Base-by-base conservation (phyloP, 768 basidiomycete genomes). In the Termitomyces sp. region DNA sequence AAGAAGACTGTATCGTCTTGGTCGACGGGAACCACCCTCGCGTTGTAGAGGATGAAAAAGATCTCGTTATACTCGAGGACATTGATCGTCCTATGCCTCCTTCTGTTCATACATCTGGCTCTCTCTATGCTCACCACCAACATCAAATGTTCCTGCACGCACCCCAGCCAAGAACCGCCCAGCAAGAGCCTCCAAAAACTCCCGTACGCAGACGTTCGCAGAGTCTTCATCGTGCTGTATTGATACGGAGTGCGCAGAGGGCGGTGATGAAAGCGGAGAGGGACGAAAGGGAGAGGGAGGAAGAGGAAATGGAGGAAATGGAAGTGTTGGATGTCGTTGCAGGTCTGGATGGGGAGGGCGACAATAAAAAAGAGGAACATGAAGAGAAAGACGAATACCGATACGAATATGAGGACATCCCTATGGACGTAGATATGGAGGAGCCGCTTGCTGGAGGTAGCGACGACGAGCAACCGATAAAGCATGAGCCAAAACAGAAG, bases 41-140 rank as follows among this genome's bases (percentile, higher is more conserved):
- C 15, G 86, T 89, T 7, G 78, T 88, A 0, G 81, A 88, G 62
- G 86, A 87, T 55, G 87, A 83, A 33, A 76, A 74, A 51, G 88
- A 87, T 56, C 79, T 89, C 37, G 78, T 89, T 43, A 87, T 90
- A 55, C 71, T 89, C 17, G 88, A 90, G 65, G 81, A 85, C 53
- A 78, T 87, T n/a, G 77, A 80, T 8, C 59, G 67, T 26, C 54
- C 60, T 30, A 19, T 56, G 41, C 31, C 60, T n/a, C 35, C 35
- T 33, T 33, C 31, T 35, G 35, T 35, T 35, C 35, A 35, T 14
- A 55, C 61, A 19, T 61, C 64, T 38, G 47, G 53, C 33, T 50
- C 64, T 11, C 56, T 62, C 44, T 54, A 54, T 28, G 21, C 37
- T 33, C 7, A 55, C 44, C 62, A 57, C 15, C 48, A 60, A 45